Conservation (phyloP, 345 rosid species). For the Syzygium grande region DNA sequence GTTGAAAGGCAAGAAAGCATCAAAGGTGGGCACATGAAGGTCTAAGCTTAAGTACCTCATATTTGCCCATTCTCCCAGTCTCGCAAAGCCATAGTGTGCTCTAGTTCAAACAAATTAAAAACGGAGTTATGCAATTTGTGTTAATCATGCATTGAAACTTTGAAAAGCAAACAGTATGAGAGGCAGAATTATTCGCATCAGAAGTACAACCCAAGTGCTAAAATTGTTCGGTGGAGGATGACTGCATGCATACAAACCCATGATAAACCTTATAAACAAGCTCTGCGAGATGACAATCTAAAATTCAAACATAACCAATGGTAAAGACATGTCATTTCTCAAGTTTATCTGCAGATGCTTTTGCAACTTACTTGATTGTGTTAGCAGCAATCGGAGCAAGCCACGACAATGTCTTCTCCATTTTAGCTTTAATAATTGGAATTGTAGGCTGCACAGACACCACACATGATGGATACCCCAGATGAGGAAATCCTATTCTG, state of each 20-base stretch:
- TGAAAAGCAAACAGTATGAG: neutral
- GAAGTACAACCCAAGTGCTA: neutral
- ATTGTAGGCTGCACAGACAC: constrained; percentile 53
- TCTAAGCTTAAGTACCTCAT: constrained; percentile 41
- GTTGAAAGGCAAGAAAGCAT: neutral
- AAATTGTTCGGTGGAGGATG: neutral
- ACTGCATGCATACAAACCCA: neutral
- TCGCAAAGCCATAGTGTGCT: constrained; percentile 97
- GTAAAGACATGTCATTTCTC: neutral
- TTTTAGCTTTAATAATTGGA: constrained; percentile 73
- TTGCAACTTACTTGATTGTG: constrained; percentile 66
- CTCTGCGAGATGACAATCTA: neutral
- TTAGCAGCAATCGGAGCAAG: constrained; percentile 87
- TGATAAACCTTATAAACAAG: neutral
- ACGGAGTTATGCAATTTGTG: neutral
- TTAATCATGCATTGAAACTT: neutral
- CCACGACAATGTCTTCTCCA: constrained; percentile 92
- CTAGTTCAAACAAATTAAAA: constrained; percentile 18
- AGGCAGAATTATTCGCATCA: neutral
- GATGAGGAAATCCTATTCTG: neutral
- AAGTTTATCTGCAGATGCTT: neutral
- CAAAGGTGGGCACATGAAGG: neutral
- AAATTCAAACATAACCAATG: neutral
- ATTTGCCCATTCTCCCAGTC: constrained; percentile 99
- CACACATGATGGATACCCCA: neutral